A percentile compares a stretch with the other conserved stretches of the same genome.
These are phyloP conservation scores for Lentinula raphanica DNA, from an alignment of 768 basidiomycete genomes.

Conservation along the genomic window DNA sequence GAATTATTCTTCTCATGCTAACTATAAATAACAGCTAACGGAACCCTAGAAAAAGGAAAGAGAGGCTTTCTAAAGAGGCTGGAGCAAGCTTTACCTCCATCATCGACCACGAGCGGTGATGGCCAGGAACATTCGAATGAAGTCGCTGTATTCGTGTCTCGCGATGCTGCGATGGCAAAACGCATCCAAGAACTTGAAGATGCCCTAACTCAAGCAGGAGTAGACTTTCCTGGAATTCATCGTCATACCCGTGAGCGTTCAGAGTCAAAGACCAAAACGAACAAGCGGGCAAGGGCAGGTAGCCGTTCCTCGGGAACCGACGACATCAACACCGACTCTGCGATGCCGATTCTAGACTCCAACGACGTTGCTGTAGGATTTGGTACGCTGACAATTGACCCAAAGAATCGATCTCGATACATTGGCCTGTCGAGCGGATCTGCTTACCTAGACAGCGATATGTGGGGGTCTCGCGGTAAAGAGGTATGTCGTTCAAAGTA, in stretches of 20 bases:
- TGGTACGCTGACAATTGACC: constrained; percentile 20
- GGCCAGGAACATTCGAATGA: constrained; percentile 9
- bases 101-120: constrained; percentile 6
- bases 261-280: neutral
- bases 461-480: constrained; percentile 12
- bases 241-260: neutral
- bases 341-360: neutral
- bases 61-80: constrained; percentile 19
- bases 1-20: neutral
- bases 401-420: constrained; percentile 19
- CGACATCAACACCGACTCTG: neutral
- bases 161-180: constrained; percentile 20
- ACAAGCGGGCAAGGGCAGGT: constrained; percentile 6
- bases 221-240: constrained; percentile 7
- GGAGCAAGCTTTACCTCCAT: constrained; percentile 18
- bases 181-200: constrained; percentile 21
- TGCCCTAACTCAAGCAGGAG: constrained; percentile 14
- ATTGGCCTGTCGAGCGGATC: constrained; percentile 19
- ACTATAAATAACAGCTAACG: constrained; percentile 11
- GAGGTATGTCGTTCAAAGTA: neutral
- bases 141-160: constrained; percentile 20
- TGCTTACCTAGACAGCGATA: constrained; percentile 16
- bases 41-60: constrained; percentile 21
- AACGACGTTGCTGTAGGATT: constrained; percentile 18
- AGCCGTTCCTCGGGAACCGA: neutral